Evolutionary conservation across 768 basidiomycete genomes (phyloP), one percentile per base, ranked within the genome.

Genomic region (Termitomyces sp.): DNA sequence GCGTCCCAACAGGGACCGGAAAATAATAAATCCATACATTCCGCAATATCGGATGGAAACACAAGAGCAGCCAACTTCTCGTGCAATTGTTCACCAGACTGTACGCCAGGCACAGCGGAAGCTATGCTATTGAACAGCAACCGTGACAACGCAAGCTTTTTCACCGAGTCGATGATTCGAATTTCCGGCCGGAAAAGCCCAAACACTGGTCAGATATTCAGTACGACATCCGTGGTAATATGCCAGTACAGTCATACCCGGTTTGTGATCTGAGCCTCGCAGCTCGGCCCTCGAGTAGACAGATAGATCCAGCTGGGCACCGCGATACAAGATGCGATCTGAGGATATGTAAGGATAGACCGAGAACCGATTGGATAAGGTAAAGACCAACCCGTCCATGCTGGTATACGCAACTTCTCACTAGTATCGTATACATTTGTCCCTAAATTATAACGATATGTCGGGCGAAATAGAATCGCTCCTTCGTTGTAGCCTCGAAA

Each of bases 351-450:
- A 22, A 27, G 16, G 12, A 12, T 23, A 32, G 39, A 27, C 31
- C 13, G 13, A 33, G 18, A 15, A 13, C 2, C 4, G 16, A 33
- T 27, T 11, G 1, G 12, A 20, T 29, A 11, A 23, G 23, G 13
- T 27, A 29, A 36, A 50, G 36, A 59, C 80, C 56, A 53, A 94
- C 94, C 94, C 63, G 96, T 98, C 95, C 95, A 98, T 16, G 96
- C 93, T 5, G 97, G 97, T 65, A 97, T 88, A 23, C 97, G 83
- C 81, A 87, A 84, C 75, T 98, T 99, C 71, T 98, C 97, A 66
- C 92, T 91, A 13, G 92, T 89, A 68, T 99, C 97, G 67, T 98
- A 99, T 45, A 78, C 77, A 58, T 97, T 89, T 9, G 94, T 85
- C 10, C 85, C 83, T 6, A 87, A 65, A 64, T 89, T 86, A 64